These are phyloP conservation scores for Russula vinacea DNA, from an alignment of 768 basidiomycete genomes.

Conservation along the genomic window DNA sequence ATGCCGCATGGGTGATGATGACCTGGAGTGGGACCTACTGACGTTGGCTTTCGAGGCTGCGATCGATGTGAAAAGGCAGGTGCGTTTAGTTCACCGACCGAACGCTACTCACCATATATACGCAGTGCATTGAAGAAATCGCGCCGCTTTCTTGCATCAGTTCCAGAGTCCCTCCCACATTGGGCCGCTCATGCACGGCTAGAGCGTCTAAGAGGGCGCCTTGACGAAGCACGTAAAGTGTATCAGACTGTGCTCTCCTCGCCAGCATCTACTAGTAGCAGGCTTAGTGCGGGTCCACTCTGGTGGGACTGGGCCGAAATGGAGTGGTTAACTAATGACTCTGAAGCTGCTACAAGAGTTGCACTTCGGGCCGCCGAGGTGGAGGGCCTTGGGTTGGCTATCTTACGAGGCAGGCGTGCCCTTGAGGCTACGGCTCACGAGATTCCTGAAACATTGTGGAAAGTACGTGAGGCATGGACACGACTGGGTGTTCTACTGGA, in stretches of 20 bases:
- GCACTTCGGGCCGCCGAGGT: slow-evolving; percentile 54
- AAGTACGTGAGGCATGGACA: slow-evolving; percentile 62
- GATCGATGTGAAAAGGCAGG: slow-evolving; percentile 55
- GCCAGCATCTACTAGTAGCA: slow-evolving; percentile 39
- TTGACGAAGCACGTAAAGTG: slow-evolving; percentile 71
- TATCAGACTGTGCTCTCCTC: slow-evolving; percentile 64
- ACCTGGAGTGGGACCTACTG: slow-evolving; percentile 62
- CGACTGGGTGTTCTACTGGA: slow-evolving; percentile 65
- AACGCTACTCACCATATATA: slow-evolving; percentile 1
- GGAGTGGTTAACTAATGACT: slow-evolving; percentile 65
- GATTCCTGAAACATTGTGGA: slow-evolving; percentile 41
- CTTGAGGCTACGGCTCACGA: slow-evolving; percentile 49
- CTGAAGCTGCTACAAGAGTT: slow-evolving; percentile 50
- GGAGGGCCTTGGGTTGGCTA: slow-evolving; percentile 49
- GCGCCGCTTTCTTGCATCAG: slow-evolving; percentile 53
- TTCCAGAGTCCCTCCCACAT: slow-evolving; percentile 54
- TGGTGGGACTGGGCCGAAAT: slow-evolving; percentile 87
- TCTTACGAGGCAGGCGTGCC: slow-evolving; percentile 61
- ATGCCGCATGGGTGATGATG: slow-evolving; percentile 47
- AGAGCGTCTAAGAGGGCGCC: slow-evolving; percentile 60
- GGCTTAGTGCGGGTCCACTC: slow-evolving; percentile 44
- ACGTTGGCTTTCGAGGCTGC: slow-evolving; percentile 67
- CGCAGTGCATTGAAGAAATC: slow-evolving; percentile 68
- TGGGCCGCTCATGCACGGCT: slow-evolving; percentile 80
- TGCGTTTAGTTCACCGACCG: slow-evolving; percentile 9